Conservation (phyloP, 441 rosid species). For the Erysimum cheiri region DNA sequence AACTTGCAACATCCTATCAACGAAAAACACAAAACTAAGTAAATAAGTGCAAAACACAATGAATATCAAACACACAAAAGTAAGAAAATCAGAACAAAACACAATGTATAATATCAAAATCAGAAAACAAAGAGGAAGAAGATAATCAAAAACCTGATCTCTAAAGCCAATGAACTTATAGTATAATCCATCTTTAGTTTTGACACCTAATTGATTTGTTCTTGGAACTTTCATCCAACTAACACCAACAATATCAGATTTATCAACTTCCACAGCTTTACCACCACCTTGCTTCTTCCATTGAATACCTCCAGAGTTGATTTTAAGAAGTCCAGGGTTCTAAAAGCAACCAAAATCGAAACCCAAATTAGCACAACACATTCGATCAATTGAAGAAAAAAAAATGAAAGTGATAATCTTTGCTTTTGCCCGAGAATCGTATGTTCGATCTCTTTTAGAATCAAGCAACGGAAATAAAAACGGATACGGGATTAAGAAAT, state of each 20-base stretch:
- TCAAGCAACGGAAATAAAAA: not conserved
- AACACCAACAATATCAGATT: conserved; percentile 70
- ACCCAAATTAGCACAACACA: conserved; percentile 9
- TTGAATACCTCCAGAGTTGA: conserved; percentile 71
- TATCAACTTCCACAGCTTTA: conserved; percentile 91
- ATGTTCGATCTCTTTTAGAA: not conserved
- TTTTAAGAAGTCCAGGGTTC: conserved; percentile 89
- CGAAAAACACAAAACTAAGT: conserved; percentile 9
- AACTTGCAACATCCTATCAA: conserved; percentile 72
- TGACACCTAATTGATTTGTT: conserved; percentile 78
- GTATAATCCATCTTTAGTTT: conserved; percentile 73
- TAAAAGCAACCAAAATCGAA: conserved; percentile 44
- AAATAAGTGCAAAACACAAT: not conserved
- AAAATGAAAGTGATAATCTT: not conserved
- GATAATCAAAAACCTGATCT: conserved; percentile 64
- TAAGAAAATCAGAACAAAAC: too few relatives aligned
- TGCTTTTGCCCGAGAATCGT: not conserved
- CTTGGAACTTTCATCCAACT: conserved; percentile 94
- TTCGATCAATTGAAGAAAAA: not conserved
- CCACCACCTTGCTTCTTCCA: conserved; percentile 99
- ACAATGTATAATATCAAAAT: too few relatives aligned
- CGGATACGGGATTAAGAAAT: not conserved
- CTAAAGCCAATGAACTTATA: conserved; percentile 92
- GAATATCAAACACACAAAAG: too few relatives aligned
- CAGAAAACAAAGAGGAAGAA: not conserved